Evolutionary conservation across 306 rosid species (phyloP), one percentile per base, ranked within the genome.

Genomic region (Trifolium pratense): DNA sequence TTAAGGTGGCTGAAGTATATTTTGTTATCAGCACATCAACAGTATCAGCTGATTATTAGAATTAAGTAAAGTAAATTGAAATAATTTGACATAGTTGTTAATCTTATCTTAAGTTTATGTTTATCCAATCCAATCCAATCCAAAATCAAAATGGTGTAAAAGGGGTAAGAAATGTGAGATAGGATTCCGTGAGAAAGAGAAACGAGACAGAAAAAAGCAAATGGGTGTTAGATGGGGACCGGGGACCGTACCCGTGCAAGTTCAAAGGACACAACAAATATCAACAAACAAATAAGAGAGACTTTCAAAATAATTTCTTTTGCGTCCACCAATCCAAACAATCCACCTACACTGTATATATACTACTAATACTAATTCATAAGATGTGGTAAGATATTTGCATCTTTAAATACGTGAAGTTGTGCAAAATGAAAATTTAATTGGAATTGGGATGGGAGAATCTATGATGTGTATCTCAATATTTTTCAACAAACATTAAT

Each of bases 291-390:
- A 57, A 13, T 9, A 7, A 4, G 5, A 3, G 3, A 6, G 15
- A 12, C n/a, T 57, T 57, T 6, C 40, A 59, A 58, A 26, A 26
- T 59, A 25, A 51, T 42, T 8, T 59, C 6, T 23, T 32, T 65
- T 53, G 21, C 73, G 65, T 36, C 79, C 72, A 51, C 64, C 36
- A 26, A 69, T 69, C 40, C 26, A 42, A 65, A 18, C 40, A 34
- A 9, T 25, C 57, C 71, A 66, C 20, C 55, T 46, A 46, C 20
- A 15, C 18, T 46, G 1, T 32, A 6, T 32, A 32, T 32, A 32
- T 36, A 32, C 37, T 31, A 31, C 34, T n/a, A n/a, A n/a, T n/a
- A n/a, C n/a, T n/a, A n/a, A n/a, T n/a, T n/a, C n/a, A n/a, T n/a
- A n/a, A n/a, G n/a, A n/a, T n/a, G n/a, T n/a, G n/a, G n/a, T n/a